A percentile compares a stretch with the other conserved stretches of the same genome.
phyloP scores from a whole-genome alignment of 2,329 filamentous ascomycete species.

The Trichoderma sp. region DNA sequence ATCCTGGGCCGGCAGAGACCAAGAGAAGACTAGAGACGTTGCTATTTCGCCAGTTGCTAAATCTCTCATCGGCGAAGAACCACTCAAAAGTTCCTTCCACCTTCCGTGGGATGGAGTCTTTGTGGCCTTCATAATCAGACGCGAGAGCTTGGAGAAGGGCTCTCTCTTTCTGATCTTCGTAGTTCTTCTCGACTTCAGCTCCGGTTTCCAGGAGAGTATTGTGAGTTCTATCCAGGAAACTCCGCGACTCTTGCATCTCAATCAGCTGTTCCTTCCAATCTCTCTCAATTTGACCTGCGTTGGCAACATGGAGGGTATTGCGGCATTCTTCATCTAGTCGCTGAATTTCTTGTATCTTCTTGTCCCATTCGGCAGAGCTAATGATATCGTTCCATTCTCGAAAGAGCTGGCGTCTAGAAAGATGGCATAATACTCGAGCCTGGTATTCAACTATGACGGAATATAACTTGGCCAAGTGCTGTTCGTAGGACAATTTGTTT shows the following conservation, averaged over 20 bases:
- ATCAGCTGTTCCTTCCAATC: background rate
- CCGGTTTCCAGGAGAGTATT: background rate
- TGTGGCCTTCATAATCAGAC: constrained; percentile 29
- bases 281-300: background rate
- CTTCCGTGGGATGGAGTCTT: constrained; percentile 30
- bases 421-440: constrained; percentile 13
- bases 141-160: constrained; percentile 24
- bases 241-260: background rate
- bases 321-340: background rate
- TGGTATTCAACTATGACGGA: constrained; percentile 16
- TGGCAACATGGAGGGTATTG: background rate
- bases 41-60: constrained; percentile 30
- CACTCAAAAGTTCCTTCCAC: constrained; percentile 35
- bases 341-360: background rate
- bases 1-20: constrained; percentile 35
- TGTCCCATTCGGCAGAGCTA: background rate
- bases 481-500: background rate
- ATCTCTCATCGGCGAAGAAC: constrained; percentile 31
- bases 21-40: constrained; percentile 29
- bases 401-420: constrained; percentile 23
- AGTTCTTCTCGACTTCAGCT: background rate
- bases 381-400: constrained; percentile 17
- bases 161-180: background rate
- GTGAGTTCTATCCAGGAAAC: background rate
- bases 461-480: background rate